Percentiles rank a stretch among this genome's conserved stretches.
These are phyloP conservation scores for Colletotrichum musae DNA, from an alignment of 2,329 filamentous ascomycete genomes.

Conservation along the genomic window DNA sequence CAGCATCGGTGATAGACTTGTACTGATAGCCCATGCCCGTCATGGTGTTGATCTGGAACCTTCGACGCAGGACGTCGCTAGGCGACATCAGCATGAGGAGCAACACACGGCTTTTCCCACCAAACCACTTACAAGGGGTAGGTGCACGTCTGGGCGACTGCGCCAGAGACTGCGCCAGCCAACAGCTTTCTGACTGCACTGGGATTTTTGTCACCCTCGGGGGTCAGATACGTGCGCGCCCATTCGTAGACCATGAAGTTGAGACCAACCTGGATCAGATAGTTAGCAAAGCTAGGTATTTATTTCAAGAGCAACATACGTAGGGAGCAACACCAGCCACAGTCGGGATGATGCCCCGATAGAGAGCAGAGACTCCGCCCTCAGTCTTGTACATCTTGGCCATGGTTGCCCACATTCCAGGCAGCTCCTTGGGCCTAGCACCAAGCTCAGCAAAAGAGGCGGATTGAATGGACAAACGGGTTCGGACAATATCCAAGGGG, in stretches of 20 bases:
- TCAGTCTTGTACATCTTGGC: constrained; percentile 89
- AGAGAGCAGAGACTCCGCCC: constrained; percentile 88
- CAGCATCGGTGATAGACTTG: constrained; percentile 86
- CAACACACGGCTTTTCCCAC: neutral
- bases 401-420: constrained; percentile 94
- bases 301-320: constrained; percentile 61
- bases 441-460: constrained; percentile 91
- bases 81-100: constrained; percentile 44
- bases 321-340: constrained; percentile 97
- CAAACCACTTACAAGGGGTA: constrained; percentile 88
- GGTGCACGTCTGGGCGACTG: constrained; percentile 96
- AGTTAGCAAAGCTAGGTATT: constrained; percentile 9
- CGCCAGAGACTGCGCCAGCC: constrained; percentile 94
- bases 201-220: constrained; percentile 89
- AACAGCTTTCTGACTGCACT: constrained; percentile 84
- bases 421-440: constrained; percentile 75
- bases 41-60: constrained; percentile 99
- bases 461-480: constrained; percentile 94
- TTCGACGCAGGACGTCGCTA: constrained; percentile 90
- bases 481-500: constrained; percentile 97
- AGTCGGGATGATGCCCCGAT: constrained; percentile 93
- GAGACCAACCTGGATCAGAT: constrained; percentile 78
- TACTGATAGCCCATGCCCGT: constrained; percentile 98
- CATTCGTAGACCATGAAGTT: constrained; percentile 99
- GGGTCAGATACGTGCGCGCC: constrained; percentile 86